Base-by-base conservation (phyloP, 306 rosid species). In the Argentina anserina region DNA sequence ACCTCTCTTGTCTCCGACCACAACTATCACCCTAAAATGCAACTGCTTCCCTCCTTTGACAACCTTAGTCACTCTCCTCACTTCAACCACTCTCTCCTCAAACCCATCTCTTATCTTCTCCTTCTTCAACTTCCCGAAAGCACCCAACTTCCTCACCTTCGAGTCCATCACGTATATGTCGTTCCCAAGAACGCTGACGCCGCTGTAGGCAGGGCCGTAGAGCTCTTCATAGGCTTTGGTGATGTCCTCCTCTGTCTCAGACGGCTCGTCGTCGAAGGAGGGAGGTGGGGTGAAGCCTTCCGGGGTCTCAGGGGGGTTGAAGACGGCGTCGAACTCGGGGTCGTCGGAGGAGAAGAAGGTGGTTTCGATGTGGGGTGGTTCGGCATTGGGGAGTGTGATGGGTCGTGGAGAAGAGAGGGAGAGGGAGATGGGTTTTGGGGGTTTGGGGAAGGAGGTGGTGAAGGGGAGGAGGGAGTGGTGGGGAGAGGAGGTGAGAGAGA, bases 1-100 rank as follows among this genome's bases (percentile, higher is more conserved):
- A 0, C 97, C 99, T 46, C 88, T 80, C 94, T 91, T 94, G 77
- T 94, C 95, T 6, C 99, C 99, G 21, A 95, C 97, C n/a, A 95
- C 86, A 49, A 95, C 93, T 60, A 95, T 36, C 0, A 92, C 97
- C 33, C 99, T 76, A 72, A 91, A 95, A 71, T 84, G 82, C 81
- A 95, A 21, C 62, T 90, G 96, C 78, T 91, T 95, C 74, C 99
- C 99, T 69, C 99, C 99, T 62, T 94, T 91, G 0, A 95, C 99
- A n/a, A 95, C 99, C 87, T 95, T 95, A 9, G 96, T 95, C 9
- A 95, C 91, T 79, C 99, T 83, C 62, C 97, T 79, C 15, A 95
- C 97, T 78, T 95, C 97, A 0, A 88, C 91, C 34, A 95, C 93
- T 73, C 97, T 86, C 83, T 95, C 99, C 1, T 90, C 97, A 12